Evolutionary conservation across 495 filamentous ascomycete genomes (phyloP), one percentile per base, ranked within the genome.

Genomic region (Chaetomium cochliodes): DNA sequence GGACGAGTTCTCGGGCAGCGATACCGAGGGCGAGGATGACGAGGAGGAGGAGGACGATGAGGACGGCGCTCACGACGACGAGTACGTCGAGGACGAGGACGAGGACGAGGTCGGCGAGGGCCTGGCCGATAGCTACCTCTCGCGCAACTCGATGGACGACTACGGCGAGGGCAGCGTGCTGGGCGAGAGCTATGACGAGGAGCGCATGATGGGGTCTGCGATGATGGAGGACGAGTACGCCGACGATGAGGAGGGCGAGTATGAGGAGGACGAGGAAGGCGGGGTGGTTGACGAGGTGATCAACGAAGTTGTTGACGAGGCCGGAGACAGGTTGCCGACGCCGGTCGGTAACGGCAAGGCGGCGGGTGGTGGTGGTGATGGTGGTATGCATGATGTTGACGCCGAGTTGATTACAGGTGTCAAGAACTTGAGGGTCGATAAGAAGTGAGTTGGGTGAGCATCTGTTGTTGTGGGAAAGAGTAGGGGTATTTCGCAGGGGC

Each of bases 1-100:
- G 28, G 89, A 92, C 13, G 90, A 92, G 60, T 92, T 94, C 70
- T 90, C 88, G 11, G 86, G 86, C 25, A 92, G 88, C 26, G 91
- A 92, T 12, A 85, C 82, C 7, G 89, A 89, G 62, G 84, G 80
- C 0, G 76, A 71, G 53, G 69, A 74, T 8, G 64, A 73, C 23
- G 70, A 44, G 0, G 72, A n/a, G 5, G 70, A 44, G 0, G 72
- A n/a, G 5, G 33, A 7, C 8, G 33, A 12, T 8, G 33, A 7
- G 6, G 33, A 12, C 0, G 65, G 71, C 20, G 65, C 67, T 5
- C 67, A 73, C 13, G 66, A 87, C 53, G 81, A 84, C 18, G 79
- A 81, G 26, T 71, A 79, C 47, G 71, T 70, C 7, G 73, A 73
- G 51, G 76, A 77, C 8, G 76, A 85, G 64, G 76, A 88, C 30